These are phyloP conservation scores for Citrus unshiu DNA, from an alignment of 345 rosid genomes.

Conservation along the genomic window DNA sequence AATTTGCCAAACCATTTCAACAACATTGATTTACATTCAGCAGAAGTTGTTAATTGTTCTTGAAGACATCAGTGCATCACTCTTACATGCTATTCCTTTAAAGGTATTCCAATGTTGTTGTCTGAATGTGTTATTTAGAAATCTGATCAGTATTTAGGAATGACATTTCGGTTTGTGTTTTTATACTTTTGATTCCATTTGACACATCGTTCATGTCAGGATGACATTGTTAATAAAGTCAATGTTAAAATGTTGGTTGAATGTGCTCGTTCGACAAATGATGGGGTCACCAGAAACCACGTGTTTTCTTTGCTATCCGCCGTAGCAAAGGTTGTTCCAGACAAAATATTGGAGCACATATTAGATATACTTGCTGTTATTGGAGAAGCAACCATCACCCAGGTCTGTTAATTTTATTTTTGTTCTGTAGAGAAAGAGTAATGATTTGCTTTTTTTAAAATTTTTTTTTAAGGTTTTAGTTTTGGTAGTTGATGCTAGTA, in stretches of 20 bases:
- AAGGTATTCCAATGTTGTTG: conserved; percentile 43
- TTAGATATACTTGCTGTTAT: conserved; percentile 57
- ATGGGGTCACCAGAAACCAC: conserved; percentile 61
- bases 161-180: background rate
- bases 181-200: conserved; percentile 4
- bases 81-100: conserved; percentile 22
- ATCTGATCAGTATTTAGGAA: conserved; percentile 1
- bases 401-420: conserved; percentile 52
- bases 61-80: conserved; percentile 59
- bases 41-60: conserved; percentile 64
- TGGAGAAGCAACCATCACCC: conserved; percentile 75
- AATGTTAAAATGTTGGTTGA: conserved; percentile 58
- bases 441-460: background rate
- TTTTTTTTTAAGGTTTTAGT: background rate
- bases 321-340: conserved; percentile 60
- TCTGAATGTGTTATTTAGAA: conserved; percentile 1
- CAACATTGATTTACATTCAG: conserved; percentile 41
- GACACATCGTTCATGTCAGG: conserved; percentile 42
- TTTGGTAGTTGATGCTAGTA: background rate
- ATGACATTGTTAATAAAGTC: conserved; percentile 38
- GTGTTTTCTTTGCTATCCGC: conserved; percentile 60
- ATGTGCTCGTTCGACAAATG: conserved; percentile 54
- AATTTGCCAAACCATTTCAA: conserved; percentile 30
- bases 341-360: conserved; percentile 57
- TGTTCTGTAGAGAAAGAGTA: background rate